A percentile compares a stretch with the other conserved stretches of the same genome.
Evolutionary conservation across 2,329 filamentous ascomycete species (phyloP).

Genomic region (Fusarium fujikuroi): DNA sequence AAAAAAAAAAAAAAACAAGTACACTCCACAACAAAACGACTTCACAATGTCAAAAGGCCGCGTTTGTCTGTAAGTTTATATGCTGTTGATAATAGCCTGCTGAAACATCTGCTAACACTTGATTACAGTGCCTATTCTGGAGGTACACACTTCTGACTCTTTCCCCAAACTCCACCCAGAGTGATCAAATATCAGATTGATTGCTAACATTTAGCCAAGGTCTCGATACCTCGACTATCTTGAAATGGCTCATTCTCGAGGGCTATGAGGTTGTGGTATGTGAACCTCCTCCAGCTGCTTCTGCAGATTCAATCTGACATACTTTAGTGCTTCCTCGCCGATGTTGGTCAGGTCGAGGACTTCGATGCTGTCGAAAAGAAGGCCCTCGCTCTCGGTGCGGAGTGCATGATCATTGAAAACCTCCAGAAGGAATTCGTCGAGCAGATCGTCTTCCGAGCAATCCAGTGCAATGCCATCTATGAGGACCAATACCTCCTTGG

Average conservation of each 20-base stretch:
- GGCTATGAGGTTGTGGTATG: conserved; percentile 34
- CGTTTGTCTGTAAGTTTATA: conserved; percentile 24
- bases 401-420: conserved; percentile 65
- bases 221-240: conserved; percentile 56
- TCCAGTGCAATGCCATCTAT: conserved; percentile 63
- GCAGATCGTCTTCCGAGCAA: conserved; percentile 78
- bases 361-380: conserved; percentile 76
- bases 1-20: no score
- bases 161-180: neutral
- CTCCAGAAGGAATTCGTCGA: conserved; percentile 78
- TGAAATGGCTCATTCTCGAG: conserved; percentile 51
- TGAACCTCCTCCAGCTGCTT: neutral
- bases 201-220: conserved; percentile 36
- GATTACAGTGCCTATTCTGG: conserved; percentile 23
- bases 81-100: neutral
- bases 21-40: neutral
- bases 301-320: conserved; percentile 8
- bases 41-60: conserved; percentile 28
- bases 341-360: conserved; percentile 77
- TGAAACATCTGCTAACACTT: neutral
- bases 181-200: neutral
- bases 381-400: conserved; percentile 58
- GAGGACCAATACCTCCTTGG: conserved; percentile 57
- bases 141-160: conserved; percentile 3
- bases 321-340: conserved; percentile 60